These are phyloP conservation scores for Candida patagonica DNA, from an alignment of 805 yeast species.

Conservation along the genomic window DNA sequence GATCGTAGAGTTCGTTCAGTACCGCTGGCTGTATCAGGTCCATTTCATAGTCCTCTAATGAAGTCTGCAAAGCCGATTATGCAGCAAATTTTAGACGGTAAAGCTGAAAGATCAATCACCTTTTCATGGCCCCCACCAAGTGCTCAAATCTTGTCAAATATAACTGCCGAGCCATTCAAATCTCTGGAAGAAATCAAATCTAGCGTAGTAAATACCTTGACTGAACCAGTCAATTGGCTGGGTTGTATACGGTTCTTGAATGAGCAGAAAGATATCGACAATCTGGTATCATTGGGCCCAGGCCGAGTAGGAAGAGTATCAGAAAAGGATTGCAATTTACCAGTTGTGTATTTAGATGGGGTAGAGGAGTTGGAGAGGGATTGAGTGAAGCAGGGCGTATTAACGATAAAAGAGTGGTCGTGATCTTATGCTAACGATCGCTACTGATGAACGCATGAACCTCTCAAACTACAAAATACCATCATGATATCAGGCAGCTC, in stretches of 20 bases:
- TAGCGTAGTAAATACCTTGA: slow-evolving; percentile 20
- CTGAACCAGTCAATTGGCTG: slow-evolving; percentile 26
- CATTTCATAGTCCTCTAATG: slow-evolving; percentile 40
- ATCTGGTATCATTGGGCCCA: slow-evolving; percentile 22
- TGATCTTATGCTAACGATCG: too few species aligned
- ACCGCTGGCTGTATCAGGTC: slow-evolving; percentile 26
- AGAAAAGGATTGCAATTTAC: slow-evolving; percentile 3
- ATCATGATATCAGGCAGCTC: too few species aligned
- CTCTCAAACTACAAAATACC: too few species aligned
- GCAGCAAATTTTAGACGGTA: slow-evolving; percentile 15
- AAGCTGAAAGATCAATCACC: slow-evolving; percentile 3
- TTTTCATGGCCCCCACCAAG: slow-evolving; percentile 20
- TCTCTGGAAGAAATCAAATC: slow-evolving; percentile 21
- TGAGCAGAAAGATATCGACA: background rate
- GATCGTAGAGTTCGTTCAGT: slow-evolving; percentile 6
- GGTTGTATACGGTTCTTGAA: slow-evolving; percentile 18
- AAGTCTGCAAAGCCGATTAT: slow-evolving; percentile 17
- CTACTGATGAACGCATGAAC: too few species aligned
- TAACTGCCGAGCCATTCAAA: slow-evolving; percentile 25
- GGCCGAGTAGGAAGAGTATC: slow-evolving; percentile 23
- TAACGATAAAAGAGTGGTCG: too few species aligned
- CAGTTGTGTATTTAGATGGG: background rate
- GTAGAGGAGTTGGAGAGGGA: too few species aligned
- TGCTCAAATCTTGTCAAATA: slow-evolving; percentile 23
- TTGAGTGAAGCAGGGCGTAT: too few species aligned